Conservation (phyloP, 768 basidiomycete genomes). For the Rhodotorula toruloides region DNA sequence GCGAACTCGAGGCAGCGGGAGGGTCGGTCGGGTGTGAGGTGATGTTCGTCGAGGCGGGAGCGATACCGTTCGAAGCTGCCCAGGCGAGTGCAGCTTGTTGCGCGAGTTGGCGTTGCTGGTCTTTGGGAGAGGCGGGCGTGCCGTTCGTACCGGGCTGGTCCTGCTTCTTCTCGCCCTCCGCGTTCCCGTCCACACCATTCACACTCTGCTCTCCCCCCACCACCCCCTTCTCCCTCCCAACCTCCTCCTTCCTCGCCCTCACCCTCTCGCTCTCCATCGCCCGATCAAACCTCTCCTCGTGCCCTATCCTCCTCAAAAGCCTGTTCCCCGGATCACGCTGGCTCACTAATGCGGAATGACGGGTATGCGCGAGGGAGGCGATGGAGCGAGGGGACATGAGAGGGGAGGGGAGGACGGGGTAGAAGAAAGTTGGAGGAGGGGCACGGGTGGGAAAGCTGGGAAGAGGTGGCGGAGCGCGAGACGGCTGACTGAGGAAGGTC, state of each 20-base stretch:
- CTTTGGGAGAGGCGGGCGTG: too few species aligned
- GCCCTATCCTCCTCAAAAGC: not conserved
- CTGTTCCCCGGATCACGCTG: not conserved
- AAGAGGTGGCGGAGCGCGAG: not conserved
- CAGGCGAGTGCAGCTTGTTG: not conserved
- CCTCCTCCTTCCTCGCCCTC: not conserved
- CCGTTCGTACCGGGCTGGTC: too few species aligned
- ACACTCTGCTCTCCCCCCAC: not conserved
- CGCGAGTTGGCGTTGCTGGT: not conserved
- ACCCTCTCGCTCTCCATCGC: not conserved
- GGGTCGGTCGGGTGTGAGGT: not conserved
- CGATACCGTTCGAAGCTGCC: too few species aligned
- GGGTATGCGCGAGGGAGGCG: not conserved
- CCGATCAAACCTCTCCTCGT: not conserved
- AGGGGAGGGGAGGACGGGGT: constrained; percentile 5
- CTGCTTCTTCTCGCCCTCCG: not conserved
- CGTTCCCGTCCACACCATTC: not conserved
- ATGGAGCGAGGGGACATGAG: not conserved
- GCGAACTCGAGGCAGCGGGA: too few species aligned
- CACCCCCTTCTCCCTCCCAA: not conserved
- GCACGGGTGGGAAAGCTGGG: not conserved
- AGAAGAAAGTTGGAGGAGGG: constrained; percentile 4
- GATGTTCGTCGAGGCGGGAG: too few species aligned
- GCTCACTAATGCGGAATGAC: rapidly evolving
- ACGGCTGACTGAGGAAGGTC: too few species aligned